Base-by-base conservation (phyloP, 2,329 filamentous ascomycete species). In the Claviceps sp. region DNA sequence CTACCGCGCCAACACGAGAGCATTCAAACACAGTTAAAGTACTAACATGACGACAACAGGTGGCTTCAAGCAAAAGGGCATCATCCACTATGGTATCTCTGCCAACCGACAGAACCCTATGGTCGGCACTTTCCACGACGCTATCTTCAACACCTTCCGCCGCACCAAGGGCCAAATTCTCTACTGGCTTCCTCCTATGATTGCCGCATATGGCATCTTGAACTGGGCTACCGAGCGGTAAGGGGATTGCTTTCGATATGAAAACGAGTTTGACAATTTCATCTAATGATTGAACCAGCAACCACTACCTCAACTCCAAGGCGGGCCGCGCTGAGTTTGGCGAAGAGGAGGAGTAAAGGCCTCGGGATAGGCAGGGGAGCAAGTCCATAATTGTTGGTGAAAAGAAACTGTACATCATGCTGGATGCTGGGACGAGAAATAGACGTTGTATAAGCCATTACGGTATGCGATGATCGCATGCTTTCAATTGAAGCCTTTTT, bases 61-160 rank as follows among this genome's bases (percentile, higher is more conserved):
- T 65, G 73, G 75, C 61, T 65, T 71, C 67, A 76, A 76, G 68
- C 80, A 84, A 67, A 81, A 76, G 68, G 81, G 81, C 54, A 79
- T 84, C 62, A 67, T 81, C 64, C 72, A 72, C 63, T 97, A 94
- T 73, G 78, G 84, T 59, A 67, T 98, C 60, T 84, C 87, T 61
- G 72, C 85, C 60, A 97, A 98, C 79, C 85, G 87, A 67, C 91
- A 95, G 76, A 84, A 87, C 65, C 87, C 89, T 57, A 78, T 95
- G 60, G 89, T 89, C 58, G 88, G 87, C 63, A 75, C 84, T 55
- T 70, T 78, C 58, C 74, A 91, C 70, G 86, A 84, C 60, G 91
- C 90, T 65, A 73, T 97, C 75, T 97, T 97, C 84, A 98, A 98
- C 81, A 84, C 82, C 62, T 94, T 86, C 79, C 84, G 93, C 70